phyloP scores from a whole-genome alignment of 306 rosid species.

The Mucuna pruriens region DNA sequence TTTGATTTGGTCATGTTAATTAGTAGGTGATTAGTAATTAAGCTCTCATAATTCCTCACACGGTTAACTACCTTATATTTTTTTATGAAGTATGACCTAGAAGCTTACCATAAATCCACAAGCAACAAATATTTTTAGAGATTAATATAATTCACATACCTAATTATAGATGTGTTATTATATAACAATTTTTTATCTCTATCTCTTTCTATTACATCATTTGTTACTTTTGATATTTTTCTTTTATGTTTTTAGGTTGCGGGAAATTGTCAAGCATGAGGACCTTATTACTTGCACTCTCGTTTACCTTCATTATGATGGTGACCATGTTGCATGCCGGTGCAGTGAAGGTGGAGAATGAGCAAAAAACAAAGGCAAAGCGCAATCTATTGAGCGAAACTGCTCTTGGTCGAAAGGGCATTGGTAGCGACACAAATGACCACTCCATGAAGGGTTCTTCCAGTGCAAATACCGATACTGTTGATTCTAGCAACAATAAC shows the following conservation, averaged over 20 bases:
- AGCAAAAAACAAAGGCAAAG: neutral
- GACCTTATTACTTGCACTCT: neutral
- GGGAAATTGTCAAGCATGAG: conserved; percentile 26
- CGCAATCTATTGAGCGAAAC: neutral
- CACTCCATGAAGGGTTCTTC: neutral
- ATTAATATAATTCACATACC: neutral
- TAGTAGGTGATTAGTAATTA: neutral
- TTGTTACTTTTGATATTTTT: too few relatives aligned
- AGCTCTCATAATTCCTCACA: neutral
- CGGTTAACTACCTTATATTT: neutral
- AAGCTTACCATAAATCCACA: neutral
- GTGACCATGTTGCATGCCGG: conserved; percentile 7
- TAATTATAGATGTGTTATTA: too few relatives aligned
- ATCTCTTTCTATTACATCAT: too few relatives aligned
- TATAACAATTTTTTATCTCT: too few relatives aligned
- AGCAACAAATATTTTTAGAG: neutral
- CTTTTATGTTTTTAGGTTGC: too few relatives aligned
- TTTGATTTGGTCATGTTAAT: neutral
- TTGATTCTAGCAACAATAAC: neutral
- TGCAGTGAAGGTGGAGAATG: neutral
- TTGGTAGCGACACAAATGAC: neutral
- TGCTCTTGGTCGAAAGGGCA: conserved; percentile 34
- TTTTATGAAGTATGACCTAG: neutral
- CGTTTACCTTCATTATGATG: neutral
- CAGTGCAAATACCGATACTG: neutral